A percentile compares a stretch with the other conserved stretches of the same genome.
phyloP scores from a whole-genome alignment of 2,329 filamentous ascomycete genomes.

The Aspergillus udagawae region DNA sequence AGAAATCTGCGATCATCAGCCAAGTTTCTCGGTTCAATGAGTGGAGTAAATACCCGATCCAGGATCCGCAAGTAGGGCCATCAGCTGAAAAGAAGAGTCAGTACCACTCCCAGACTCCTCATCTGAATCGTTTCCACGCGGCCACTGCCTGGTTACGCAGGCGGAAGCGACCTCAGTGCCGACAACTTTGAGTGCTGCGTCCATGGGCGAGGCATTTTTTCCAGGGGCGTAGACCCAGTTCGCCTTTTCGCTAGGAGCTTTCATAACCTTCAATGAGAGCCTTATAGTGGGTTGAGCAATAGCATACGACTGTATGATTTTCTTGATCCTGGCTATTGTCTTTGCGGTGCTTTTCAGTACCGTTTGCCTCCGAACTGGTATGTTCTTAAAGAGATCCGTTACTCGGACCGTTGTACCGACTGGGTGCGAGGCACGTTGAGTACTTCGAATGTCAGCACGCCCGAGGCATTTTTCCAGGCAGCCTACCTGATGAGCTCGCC shows the following conservation, averaged over 20 bases:
- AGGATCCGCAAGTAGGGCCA: constrained; percentile 48
- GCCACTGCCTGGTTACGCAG: constrained; percentile 38
- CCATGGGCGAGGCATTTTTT: constrained; percentile 42
- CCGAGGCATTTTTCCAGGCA: background rate
- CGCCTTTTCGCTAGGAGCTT: constrained; percentile 56
- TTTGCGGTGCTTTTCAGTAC: constrained; percentile 50
- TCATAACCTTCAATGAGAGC: constrained; percentile 52
- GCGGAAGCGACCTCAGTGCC: constrained; percentile 52
- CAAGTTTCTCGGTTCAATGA: background rate
- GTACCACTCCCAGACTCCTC: background rate
- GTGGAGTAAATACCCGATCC: constrained; percentile 30
- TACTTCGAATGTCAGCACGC: constrained; percentile 15
- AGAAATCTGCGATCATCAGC: constrained; percentile 32
- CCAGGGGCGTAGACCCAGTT: constrained; percentile 61
- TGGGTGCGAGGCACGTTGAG: constrained; percentile 49
- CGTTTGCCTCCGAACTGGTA: constrained; percentile 58
- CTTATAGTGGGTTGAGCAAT: constrained; percentile 55
- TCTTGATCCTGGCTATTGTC: constrained; percentile 49
- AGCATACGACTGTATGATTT: constrained; percentile 56
- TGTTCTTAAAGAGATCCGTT: constrained; percentile 52
- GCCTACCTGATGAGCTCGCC: constrained; percentile 47
- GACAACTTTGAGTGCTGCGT: constrained; percentile 54
- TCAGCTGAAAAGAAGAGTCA: constrained; percentile 37
- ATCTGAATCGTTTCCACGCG: constrained; percentile 21
- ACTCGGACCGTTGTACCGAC: constrained; percentile 59